Evolutionary conservation across 2,329 filamentous ascomycete genomes (phyloP).

Genomic region (Clarireedia homoeocarpa): DNA sequence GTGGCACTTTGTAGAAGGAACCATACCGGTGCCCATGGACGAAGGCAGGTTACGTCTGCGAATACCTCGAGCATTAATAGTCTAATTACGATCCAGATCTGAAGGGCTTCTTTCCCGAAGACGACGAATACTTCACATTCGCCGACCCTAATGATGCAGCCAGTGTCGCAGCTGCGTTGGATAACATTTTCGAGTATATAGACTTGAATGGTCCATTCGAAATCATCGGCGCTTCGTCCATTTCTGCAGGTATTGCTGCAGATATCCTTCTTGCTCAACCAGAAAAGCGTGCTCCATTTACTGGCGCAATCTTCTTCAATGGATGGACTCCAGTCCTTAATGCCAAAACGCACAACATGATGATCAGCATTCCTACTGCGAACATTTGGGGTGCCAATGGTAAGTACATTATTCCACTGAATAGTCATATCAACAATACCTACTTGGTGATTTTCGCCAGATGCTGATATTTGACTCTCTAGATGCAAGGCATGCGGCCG

Average conservation of each 20-base stretch:
- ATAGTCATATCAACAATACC: not conserved
- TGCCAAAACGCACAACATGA: not conserved
- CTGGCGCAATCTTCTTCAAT: conserved; percentile 12
- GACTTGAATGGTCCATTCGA: not conserved
- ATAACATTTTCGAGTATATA: not conserved
- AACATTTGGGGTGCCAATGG: conserved; percentile 7
- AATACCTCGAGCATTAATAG: not conserved
- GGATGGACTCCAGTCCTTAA: not conserved
- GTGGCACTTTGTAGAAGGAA: conserved; percentile 13
- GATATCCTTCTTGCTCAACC: not conserved
- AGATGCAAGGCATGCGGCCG: not conserved
- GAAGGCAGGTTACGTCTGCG: not conserved
- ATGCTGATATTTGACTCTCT: not conserved
- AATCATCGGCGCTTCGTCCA: not conserved
- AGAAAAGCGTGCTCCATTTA: conserved; percentile 20
- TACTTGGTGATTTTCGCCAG: not conserved
- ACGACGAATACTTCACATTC: conserved; percentile 7
- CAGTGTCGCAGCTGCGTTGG: not conserved
- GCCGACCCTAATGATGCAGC: not conserved
- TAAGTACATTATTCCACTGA: not conserved
- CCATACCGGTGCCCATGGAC: not conserved
- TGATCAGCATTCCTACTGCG: conserved; percentile 8
- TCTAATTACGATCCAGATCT: not conserved
- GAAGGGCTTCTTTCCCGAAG: not conserved
- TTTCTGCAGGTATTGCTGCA: not conserved